These are phyloP conservation scores for Lepiota subincarnata DNA, from an alignment of 768 basidiomycete genomes.

Conservation along the genomic window DNA sequence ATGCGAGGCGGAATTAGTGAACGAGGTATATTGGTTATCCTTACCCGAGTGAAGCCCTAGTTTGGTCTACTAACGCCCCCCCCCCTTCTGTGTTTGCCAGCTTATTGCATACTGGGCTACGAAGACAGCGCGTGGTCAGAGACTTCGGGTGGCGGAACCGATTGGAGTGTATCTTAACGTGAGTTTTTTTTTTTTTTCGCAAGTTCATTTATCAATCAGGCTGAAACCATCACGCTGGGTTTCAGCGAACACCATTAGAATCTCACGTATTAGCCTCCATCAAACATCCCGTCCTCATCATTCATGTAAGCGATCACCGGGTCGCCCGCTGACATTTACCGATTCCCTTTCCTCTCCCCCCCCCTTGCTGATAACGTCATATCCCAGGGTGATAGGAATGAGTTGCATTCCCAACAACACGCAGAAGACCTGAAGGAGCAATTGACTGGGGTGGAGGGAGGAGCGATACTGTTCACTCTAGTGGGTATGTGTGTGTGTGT, in stretches of 20 bases:
- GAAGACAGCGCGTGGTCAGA: slow-evolving; percentile 47
- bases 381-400: slow-evolving; percentile 57
- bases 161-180: slow-evolving; percentile 60
- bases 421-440: slow-evolving; percentile 51
- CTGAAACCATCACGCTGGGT: no score
- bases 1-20: slow-evolving; percentile 52
- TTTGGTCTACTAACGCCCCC: slow-evolving; percentile 1
- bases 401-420: slow-evolving; percentile 47
- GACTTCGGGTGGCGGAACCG: slow-evolving; percentile 49
- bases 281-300: slow-evolving; percentile 60
- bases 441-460: slow-evolving; percentile 44
- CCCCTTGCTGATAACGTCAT: slow-evolving; percentile 7
- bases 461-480: slow-evolving; percentile 52
- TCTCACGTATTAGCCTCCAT: slow-evolving; percentile 47
- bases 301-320: slow-evolving; percentile 49
- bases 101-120: slow-evolving; percentile 64
- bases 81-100: slow-evolving; percentile 31
- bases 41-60: no score
- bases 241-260: slow-evolving; percentile 53
- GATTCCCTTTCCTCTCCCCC: neutral
- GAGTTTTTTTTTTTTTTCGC: slow-evolving; percentile 19
- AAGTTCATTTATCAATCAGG: no score
- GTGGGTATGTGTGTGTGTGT: slow-evolving; percentile 41
- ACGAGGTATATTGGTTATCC: slow-evolving; percentile 48
- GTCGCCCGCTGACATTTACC: no score